Percentiles rank a stretch among this genome's conserved stretches.
phyloP scores from a whole-genome alignment of 257 asterid genomes.

The Solanum raphanifolium region DNA sequence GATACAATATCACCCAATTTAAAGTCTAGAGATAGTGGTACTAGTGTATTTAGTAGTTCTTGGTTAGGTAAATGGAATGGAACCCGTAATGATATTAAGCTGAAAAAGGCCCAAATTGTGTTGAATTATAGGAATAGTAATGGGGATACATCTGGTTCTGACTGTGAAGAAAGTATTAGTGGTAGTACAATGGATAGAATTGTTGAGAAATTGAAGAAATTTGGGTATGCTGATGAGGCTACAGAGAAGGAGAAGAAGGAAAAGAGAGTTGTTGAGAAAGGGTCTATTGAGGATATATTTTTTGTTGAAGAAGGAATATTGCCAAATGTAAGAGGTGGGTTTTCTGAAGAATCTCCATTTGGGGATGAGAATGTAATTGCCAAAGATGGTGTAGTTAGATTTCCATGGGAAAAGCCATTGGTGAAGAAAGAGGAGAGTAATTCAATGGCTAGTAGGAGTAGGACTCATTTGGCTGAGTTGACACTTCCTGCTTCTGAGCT shows the following conservation, averaged over 20 bases:
- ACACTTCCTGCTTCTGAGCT: constrained; percentile 82
- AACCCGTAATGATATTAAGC: constrained; percentile 16
- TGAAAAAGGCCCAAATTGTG: constrained; percentile 33
- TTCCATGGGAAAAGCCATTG: constrained; percentile 75
- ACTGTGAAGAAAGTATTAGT: constrained; percentile 59
- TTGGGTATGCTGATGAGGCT: constrained; percentile 71
- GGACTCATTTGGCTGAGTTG: constrained; percentile 57
- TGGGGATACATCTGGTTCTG: constrained; percentile 58
- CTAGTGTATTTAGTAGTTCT: constrained; percentile 25
- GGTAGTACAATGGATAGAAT: constrained; percentile 93
- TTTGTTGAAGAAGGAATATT: constrained; percentile 71
- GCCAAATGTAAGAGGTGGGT: constrained; percentile 76
- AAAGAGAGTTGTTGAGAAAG: constrained; percentile 46
- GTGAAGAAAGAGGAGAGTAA: constrained; percentile 12
- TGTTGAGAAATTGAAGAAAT: constrained; percentile 75
- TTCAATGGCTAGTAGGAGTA: constrained; percentile 48
- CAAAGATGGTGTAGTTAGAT: constrained; percentile 38
- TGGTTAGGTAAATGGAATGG: constrained; percentile 80
- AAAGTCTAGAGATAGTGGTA: constrained; percentile 9
- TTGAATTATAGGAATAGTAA: constrained; percentile 39
- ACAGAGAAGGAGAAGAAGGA: constrained; percentile 19
- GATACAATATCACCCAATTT: constrained; percentile 1
- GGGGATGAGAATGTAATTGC: constrained; percentile 40
- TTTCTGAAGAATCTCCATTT: constrained; percentile 44
- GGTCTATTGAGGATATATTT: constrained; percentile 79